Percentiles rank a stretch among this genome's conserved stretches.
Evolutionary conservation across 2,329 filamentous ascomycete genomes (phyloP).

Genomic region (Chalaropsis ovoidea): DNA sequence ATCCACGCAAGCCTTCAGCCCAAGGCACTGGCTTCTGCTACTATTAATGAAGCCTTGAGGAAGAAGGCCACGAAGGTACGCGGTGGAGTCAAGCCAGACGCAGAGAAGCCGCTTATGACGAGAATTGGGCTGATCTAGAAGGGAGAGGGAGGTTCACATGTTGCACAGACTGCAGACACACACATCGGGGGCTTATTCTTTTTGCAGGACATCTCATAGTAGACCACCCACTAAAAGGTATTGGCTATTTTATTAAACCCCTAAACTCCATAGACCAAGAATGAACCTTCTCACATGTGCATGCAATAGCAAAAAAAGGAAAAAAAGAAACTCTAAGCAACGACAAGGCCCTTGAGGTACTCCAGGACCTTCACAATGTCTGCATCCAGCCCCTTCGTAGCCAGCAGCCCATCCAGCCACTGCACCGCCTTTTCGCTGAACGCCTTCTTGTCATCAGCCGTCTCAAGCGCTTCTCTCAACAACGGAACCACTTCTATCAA

Average conservation of each 20-base stretch:
- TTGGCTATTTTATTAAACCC: conserved; percentile 13
- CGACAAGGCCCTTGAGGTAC: conserved; percentile 36
- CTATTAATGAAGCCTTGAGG: not conserved
- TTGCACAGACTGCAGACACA: not conserved
- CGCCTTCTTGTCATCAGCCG: conserved; percentile 38
- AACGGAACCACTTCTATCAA: conserved; percentile 55
- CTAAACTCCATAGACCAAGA: conserved; percentile 16
- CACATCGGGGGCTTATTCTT: not conserved
- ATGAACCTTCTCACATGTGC: conserved; percentile 12
- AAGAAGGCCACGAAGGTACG: not conserved
- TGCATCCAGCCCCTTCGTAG: conserved; percentile 43
- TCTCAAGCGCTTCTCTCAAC: conserved; percentile 44
- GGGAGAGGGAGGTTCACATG: not conserved
- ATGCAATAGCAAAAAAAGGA: conserved; percentile 3
- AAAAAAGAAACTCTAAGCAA: conserved; percentile 1
- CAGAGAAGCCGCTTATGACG: not conserved
- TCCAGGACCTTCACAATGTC: conserved; percentile 47
- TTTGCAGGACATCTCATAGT: not conserved
- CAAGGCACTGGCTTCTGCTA: not conserved
- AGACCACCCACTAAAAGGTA: not conserved
- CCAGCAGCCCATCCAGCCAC: conserved; percentile 48
- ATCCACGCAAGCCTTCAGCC: not conserved
- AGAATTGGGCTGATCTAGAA: not conserved
- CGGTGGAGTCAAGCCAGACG: not conserved
- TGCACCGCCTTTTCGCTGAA: conserved; percentile 41